Percentiles rank a stretch among this genome's conserved stretches.
phyloP scores from a whole-genome alignment of 352 stramenopile genomes.

The Phytopythium kandeliae region DNA sequence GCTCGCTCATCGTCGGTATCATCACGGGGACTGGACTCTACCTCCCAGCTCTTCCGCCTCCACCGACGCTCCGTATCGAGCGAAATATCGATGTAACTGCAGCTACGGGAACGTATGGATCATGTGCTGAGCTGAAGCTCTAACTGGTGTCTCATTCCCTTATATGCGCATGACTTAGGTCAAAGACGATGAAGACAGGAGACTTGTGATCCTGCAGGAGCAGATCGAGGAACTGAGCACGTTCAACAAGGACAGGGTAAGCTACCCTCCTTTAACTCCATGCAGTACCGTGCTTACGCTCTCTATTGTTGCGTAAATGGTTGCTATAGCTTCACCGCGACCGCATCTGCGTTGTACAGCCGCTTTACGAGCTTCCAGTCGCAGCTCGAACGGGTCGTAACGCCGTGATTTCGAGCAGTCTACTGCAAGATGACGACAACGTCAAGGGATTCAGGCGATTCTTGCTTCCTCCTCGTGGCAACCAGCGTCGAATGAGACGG shows the following conservation, averaged over 20 bases:
- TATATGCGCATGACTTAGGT: conserved; percentile 27
- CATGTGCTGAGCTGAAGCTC: too few species aligned
- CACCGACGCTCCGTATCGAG: conserved; percentile 91
- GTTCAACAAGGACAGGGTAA: conserved; percentile 76
- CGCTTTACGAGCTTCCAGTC: conserved; percentile 45
- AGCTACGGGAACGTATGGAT: too few species aligned
- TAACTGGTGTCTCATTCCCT: not conserved
- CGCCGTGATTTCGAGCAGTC: conserved; percentile 13
- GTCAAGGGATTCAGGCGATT: conserved; percentile 35
- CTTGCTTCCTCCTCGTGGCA: conserved; percentile 14
- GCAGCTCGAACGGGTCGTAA: conserved; percentile 23
- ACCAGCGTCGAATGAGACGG: conserved; percentile 26
- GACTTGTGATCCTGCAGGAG: conserved; percentile 91
- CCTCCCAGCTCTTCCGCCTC: conserved; percentile 92
- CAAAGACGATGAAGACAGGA: conserved; percentile 92
- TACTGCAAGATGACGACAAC: conserved; percentile 38
- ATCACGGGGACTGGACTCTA: conserved; percentile 92
- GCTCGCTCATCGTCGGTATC: conserved; percentile 84
- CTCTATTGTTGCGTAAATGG: not conserved
- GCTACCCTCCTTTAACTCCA: too few species aligned
- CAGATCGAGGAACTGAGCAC: conserved; percentile 87
- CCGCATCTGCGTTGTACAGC: conserved; percentile 51
- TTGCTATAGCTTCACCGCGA: conserved; percentile 54
- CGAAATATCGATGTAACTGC: conserved; percentile 93
- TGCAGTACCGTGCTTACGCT: not conserved